Evolutionary conservation across 768 basidiomycete species (phyloP), one percentile per base, ranked within the genome.

Genomic region (Cystofilobasidium ferigula): DNA sequence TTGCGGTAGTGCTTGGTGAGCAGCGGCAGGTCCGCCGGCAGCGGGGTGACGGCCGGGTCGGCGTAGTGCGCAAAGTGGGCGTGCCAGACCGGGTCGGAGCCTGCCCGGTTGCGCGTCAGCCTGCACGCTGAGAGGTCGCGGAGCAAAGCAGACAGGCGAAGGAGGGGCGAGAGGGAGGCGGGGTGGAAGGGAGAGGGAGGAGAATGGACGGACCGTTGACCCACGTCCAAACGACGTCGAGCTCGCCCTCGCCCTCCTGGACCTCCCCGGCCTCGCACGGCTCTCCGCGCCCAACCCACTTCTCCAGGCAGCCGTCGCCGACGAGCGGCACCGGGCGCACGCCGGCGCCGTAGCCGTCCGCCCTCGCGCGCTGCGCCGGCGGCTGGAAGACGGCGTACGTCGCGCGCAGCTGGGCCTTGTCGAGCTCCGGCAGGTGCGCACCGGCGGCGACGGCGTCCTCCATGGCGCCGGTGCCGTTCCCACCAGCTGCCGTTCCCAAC

Each of bases 201-300:
- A 48, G 10, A 32, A 18, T n/a, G 2, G 43, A 57, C 32, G 30
- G 14, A 58, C 61, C 63, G 57, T 64, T 64, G 26, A 64, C 63
- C 63, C 63, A 64, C 1, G 63, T 64, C 63, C 63, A 64, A 9
- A 64, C 63, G 28, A 58, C 57, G 26, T 42, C 57, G 18, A 43
- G 57, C 57, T 58, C 47, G 20, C 43, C 45, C 45, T 38, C n/a
- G 57, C 53, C 51, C 5, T 9, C 51, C 4, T 26, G 28, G 9
- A 54, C 51, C 51, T 54, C 51, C 4, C 32, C 51, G 26, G 18
- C 28, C 6, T 28, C 14, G 28, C 63, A 64, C n/a, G 28, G 26
- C 57, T 64, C 47, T 1, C 63, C 63, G 1, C 20, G 5, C 3
- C 57, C 63, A 10, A 64, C 32, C 63, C 63, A 64, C 13, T 43